A percentile compares a stretch with the other conserved stretches of the same genome.
These are phyloP conservation scores for Fusarium robinianum DNA, from an alignment of 2,329 filamentous ascomycete species.

Conservation along the genomic window DNA sequence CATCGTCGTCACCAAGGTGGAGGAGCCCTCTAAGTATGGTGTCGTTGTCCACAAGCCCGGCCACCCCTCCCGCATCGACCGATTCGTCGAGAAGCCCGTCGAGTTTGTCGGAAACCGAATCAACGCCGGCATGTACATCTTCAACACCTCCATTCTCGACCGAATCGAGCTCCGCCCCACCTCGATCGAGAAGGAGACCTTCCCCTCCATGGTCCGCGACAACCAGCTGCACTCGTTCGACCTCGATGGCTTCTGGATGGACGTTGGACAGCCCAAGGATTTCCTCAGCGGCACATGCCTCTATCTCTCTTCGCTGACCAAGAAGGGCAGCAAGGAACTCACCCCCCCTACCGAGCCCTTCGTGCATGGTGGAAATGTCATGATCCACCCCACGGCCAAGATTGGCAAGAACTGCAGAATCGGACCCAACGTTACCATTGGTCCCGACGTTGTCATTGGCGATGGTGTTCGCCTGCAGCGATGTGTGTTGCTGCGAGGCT, in stretches of 20 bases:
- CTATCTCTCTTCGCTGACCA: slow-evolving; percentile 89
- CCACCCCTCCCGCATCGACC: slow-evolving; percentile 90
- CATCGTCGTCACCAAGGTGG: slow-evolving; percentile 97
- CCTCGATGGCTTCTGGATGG: slow-evolving; percentile 99
- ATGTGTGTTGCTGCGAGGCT: slow-evolving; percentile 84
- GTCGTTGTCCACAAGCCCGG: slow-evolving; percentile 96
- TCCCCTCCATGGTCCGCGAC: slow-evolving; percentile 90
- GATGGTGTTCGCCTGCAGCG: slow-evolving; percentile 94
- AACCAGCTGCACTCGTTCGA: slow-evolving; percentile 94
- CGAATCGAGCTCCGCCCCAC: slow-evolving; percentile 96
- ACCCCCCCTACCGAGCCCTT: slow-evolving; percentile 74
- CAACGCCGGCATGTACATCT: slow-evolving; percentile 97
- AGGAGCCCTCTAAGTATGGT: slow-evolving; percentile 98
- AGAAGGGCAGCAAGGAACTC: slow-evolving; percentile 86
- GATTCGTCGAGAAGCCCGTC: slow-evolving; percentile 99
- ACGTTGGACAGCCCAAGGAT: slow-evolving; percentile 97
- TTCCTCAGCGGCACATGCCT: slow-evolving; percentile 96
- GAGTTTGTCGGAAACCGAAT: slow-evolving; percentile 99
- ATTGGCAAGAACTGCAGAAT: slow-evolving; percentile 99
- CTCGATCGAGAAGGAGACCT: slow-evolving; percentile 98
- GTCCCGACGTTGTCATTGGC: slow-evolving; percentile 87
- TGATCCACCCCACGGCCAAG: slow-evolving; percentile 92
- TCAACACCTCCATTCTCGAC: slow-evolving; percentile 87
- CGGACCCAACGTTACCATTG: slow-evolving; percentile 94
- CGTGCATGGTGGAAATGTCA: slow-evolving; percentile 91